A percentile compares a stretch with the other conserved stretches of the same genome.
Conservation (phyloP, 1,139 yeast species). For the Nakaseomyces delphensis region DNA sequence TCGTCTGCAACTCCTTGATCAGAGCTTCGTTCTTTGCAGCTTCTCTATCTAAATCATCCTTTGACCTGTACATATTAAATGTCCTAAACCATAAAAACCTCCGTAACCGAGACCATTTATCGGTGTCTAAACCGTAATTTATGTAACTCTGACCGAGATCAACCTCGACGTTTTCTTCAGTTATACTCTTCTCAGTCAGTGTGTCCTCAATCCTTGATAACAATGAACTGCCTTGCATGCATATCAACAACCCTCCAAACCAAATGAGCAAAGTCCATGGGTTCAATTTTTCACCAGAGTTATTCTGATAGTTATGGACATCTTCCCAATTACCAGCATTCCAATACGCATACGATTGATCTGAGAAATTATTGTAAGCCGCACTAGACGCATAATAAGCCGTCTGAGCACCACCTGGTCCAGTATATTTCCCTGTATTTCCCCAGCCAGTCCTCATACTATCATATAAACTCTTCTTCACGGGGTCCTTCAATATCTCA, state of each 20-base stretch:
- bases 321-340: slow-evolving; percentile 72
- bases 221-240: slow-evolving; percentile 35
- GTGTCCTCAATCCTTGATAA: slow-evolving; percentile 31
- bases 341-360: slow-evolving; percentile 39
- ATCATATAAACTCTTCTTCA: slow-evolving; percentile 39
- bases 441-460: slow-evolving; percentile 37
- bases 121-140: slow-evolving; percentile 47
- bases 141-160: slow-evolving; percentile 44
- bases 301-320: slow-evolving; percentile 24
- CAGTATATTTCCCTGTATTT: slow-evolving; percentile 6
- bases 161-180: slow-evolving; percentile 40
- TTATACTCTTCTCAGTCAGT: slow-evolving; percentile 21
- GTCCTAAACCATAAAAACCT: slow-evolving; percentile 57
- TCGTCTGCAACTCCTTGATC: slow-evolving; percentile 16
- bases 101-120: slow-evolving; percentile 44
- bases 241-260: slow-evolving; percentile 24
- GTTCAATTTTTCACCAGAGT: slow-evolving; percentile 21
- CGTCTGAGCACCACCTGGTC: slow-evolving; percentile 15
- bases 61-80: slow-evolving; percentile 30
- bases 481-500: slow-evolving; percentile 53
- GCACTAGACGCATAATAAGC: slow-evolving; percentile 18
- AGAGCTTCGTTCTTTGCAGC: slow-evolving; percentile 30
- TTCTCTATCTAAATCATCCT: slow-evolving; percentile 31
- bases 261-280: slow-evolving; percentile 23
- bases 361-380: slow-evolving; percentile 20